Evolutionary conservation across 1,284 basidiomycete genomes (phyloP), one percentile per base, ranked within the genome.

Genomic region (Heterobasidion occidentale): DNA sequence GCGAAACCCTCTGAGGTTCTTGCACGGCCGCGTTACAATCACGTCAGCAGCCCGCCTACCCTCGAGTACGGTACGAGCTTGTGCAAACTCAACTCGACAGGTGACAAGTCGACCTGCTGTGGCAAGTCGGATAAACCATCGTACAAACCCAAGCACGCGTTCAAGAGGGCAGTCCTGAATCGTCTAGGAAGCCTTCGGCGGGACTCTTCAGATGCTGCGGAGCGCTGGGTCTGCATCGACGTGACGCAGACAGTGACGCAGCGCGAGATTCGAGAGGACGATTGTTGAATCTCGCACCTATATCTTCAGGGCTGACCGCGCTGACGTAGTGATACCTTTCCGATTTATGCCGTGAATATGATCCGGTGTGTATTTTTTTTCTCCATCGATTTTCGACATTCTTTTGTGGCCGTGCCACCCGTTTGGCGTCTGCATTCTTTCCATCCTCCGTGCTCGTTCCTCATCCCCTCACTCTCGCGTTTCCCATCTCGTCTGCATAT

Each of bases 1-100:
- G 68, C 67, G 15, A 57, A 59, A 55, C 67, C 69, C 7, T 58
- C 56, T 1, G 65, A 67, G 54, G 69, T 71, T 14, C 66, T 71
- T 47, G 63, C 69, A 51, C 64, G 69, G 5, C 44, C 59, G 49
- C 56, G 61, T 38, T 71, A 68, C 65, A 70, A 70, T 61, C 67
- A 70, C 60, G 50, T n/a, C 38, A 42, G 38, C 38, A 42, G 35
- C 34, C 27, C 50, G 11, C 11, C 50, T 34, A 14, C 20, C 9
- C 9, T 8, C 11, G 50, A 36, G 15, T n/a, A 35, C 50, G 50
- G 20, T 9, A 14, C 20, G 50, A n/a, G 47, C 19, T 19, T 20
- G 46, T 45, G 14, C 14, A 45, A 45, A 45, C 12, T 48, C 19
- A 19, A 48, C 7, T 48, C 15, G 4, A 48, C 19, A 20, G 14